These are phyloP conservation scores for Thelonectria blattea DNA, from an alignment of 2,329 filamentous ascomycete species.

Conservation along the genomic window DNA sequence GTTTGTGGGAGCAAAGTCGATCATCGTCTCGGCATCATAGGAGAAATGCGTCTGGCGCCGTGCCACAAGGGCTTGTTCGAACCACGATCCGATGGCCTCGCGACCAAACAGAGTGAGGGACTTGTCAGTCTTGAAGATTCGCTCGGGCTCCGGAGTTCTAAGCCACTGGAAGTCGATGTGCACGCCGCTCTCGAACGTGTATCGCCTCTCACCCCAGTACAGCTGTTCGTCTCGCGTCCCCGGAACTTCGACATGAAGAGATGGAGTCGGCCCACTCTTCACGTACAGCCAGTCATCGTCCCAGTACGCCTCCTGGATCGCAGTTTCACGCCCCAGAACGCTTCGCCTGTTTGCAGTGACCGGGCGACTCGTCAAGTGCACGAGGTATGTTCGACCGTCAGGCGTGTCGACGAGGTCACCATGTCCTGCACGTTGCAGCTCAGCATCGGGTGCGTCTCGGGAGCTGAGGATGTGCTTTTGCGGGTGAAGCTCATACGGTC, in stretches of 20 bases:
- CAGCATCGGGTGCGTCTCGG: conserved; percentile 54
- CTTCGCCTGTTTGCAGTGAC: conserved; percentile 58
- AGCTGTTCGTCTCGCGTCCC: conserved; percentile 51
- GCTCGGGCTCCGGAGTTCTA: conserved; percentile 59
- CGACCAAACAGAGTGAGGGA: conserved; percentile 56
- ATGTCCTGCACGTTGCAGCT: conserved; percentile 60
- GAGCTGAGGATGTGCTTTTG: conserved; percentile 62
- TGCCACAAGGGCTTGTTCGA: conserved; percentile 62
- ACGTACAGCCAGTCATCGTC: conserved; percentile 68
- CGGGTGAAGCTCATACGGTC: conserved; percentile 66
- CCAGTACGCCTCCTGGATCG: conserved; percentile 67
- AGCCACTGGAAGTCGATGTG: conserved; percentile 64
- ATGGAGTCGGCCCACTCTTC: conserved; percentile 62
- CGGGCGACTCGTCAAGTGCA: conserved; percentile 59
- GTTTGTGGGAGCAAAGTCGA: conserved; percentile 60
- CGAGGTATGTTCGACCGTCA: conserved; percentile 59
- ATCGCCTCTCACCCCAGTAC: conserved; percentile 58
- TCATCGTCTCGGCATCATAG: conserved; percentile 62
- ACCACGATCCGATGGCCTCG: conserved; percentile 63
- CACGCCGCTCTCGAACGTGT: conserved; percentile 53
- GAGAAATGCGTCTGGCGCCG: conserved; percentile 65
- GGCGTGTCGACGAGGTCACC: conserved; percentile 61
- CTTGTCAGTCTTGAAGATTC: conserved; percentile 52
- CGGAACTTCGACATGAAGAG: conserved; percentile 58
- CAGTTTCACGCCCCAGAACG: conserved; percentile 61